Percentiles rank a stretch among this genome's conserved stretches.
Conservation (phyloP, 2,329 filamentous ascomycete species). For the Xylaria arbuscula region DNA sequence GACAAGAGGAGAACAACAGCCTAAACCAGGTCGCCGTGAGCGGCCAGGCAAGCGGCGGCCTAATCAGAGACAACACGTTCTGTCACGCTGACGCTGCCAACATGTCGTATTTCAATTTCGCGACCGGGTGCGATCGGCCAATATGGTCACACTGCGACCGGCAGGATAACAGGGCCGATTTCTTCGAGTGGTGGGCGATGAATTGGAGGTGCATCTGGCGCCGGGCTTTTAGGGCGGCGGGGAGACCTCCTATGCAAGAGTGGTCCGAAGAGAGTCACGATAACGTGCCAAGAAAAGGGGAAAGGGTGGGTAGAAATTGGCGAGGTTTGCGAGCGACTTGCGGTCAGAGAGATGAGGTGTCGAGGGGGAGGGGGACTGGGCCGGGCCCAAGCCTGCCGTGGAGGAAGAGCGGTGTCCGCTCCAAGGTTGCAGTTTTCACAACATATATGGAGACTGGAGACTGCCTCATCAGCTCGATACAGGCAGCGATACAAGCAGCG, state of each 20-base stretch:
- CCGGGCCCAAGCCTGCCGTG: conserved; percentile 25
- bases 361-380: conserved; percentile 22
- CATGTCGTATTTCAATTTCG: conserved; percentile 35
- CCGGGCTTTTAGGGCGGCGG: conserved; percentile 28
- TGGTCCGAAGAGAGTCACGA: conserved; percentile 21
- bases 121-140: conserved; percentile 24
- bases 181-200: conserved; percentile 23
- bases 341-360: conserved; percentile 31
- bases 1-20: conserved; percentile 26
- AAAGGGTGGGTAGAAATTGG: conserved; percentile 23
- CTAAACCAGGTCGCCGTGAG: conserved; percentile 25
- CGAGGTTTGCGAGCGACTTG: conserved; percentile 26
- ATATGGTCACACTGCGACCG: conserved; percentile 23
- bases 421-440: conserved; percentile 35
- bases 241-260: conserved; percentile 25
- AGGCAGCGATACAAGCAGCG: conserved; percentile 8
- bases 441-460: conserved; percentile 29
- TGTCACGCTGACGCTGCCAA: conserved; percentile 11
- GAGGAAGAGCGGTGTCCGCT: conserved; percentile 35
- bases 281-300: conserved; percentile 20
- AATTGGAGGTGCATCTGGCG: conserved; percentile 27
- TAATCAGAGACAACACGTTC: conserved; percentile 15
- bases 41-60: conserved; percentile 9
- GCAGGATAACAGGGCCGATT: conserved; percentile 30
- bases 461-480: conserved; percentile 30